Percentiles rank a stretch among this genome's conserved stretches.
Evolutionary conservation across 257 asterid genomes (phyloP).

Genomic region (Perilla frutescens): DNA sequence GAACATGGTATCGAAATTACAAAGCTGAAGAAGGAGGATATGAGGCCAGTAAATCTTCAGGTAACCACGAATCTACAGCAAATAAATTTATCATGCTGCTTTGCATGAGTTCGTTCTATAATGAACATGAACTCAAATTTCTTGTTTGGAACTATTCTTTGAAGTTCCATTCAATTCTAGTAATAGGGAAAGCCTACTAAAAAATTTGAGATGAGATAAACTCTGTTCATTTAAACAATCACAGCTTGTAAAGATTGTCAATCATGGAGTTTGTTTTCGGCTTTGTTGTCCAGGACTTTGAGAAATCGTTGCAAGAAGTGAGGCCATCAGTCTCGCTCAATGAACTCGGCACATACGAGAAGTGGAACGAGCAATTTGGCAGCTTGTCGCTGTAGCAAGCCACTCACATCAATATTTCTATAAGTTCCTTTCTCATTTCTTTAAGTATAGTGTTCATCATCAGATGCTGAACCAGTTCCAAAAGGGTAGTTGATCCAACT

Average conservation of each 20-base stretch:
- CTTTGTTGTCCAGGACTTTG: constrained; percentile 68
- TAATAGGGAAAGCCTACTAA: background rate
- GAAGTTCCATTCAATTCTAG: background rate
- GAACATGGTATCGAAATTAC: constrained; percentile 78
- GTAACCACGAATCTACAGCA: constrained; percentile 39
- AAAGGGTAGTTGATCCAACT: background rate
- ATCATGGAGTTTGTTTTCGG: constrained; percentile 10
- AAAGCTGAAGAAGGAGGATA: constrained; percentile 87
- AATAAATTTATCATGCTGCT: background rate
- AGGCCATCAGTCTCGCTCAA: constrained; percentile 89
- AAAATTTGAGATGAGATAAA: background rate
- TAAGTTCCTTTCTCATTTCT: background rate
- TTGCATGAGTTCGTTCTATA: background rate
- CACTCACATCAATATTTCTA: constrained; percentile 3
- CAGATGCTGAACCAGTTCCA: constrained; percentile 8
- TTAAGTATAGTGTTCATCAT: constrained; percentile 7
- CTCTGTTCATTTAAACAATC: background rate
- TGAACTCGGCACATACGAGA: constrained; percentile 84
- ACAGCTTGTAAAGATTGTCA: background rate
- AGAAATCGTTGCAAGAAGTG: constrained; percentile 87
- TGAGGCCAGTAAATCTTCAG: constrained; percentile 83
- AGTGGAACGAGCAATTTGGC: constrained; percentile 93
- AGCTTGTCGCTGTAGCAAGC: constrained; percentile 73
- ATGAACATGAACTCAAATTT: background rate
- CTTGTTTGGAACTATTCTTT: background rate